Percentiles rank a stretch among this genome's conserved stretches.
These are phyloP conservation scores for Lasiosphaeria miniovina DNA, from an alignment of 495 filamentous ascomycete genomes.

Conservation along the genomic window DNA sequence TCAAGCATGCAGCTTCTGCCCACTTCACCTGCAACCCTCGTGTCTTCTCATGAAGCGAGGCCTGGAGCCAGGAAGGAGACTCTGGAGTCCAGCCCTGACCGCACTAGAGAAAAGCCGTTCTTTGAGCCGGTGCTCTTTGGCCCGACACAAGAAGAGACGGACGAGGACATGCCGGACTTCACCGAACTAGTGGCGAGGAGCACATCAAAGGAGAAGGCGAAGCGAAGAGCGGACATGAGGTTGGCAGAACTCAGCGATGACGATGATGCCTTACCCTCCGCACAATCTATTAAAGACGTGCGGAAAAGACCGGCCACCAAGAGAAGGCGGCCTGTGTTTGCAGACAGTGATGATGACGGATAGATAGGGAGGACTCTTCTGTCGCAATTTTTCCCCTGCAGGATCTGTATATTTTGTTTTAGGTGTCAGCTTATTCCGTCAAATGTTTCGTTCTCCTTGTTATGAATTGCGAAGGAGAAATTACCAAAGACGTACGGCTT, in stretches of 20 bases:
- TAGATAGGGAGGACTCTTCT: not conserved
- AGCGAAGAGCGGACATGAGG: slow-evolving; percentile 4
- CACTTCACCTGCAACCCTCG: slow-evolving; percentile 30
- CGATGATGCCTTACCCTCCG: slow-evolving; percentile 24
- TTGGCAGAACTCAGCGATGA: slow-evolving; percentile 20
- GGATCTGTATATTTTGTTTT: not conserved
- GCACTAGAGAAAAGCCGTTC: slow-evolving; percentile 21
- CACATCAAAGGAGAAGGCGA: slow-evolving; percentile 10
- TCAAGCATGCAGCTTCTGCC: slow-evolving; percentile 35
- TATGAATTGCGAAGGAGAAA: too few species aligned
- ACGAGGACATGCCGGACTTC: slow-evolving; percentile 39
- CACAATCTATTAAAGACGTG: not conserved
- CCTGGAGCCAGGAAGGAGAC: not conserved
- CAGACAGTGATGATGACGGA: slow-evolving; percentile 10
- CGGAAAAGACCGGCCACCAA: slow-evolving; percentile 2
- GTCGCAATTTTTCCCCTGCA: too few species aligned
- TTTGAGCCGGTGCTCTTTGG: slow-evolving; percentile 33
- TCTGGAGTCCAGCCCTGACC: not conserved
- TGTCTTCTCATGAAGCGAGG: slow-evolving; percentile 9
- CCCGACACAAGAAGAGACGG: slow-evolving; percentile 30
- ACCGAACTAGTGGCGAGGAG: slow-evolving; percentile 26
- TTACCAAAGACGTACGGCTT: too few species aligned
- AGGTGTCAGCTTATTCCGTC: not conserved
- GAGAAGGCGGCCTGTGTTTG: slow-evolving; percentile 2
- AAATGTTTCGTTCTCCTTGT: too few species aligned